Conservation (phyloP, 2,329 filamentous ascomycete genomes). For the Nigrograna mackinnonii region DNA sequence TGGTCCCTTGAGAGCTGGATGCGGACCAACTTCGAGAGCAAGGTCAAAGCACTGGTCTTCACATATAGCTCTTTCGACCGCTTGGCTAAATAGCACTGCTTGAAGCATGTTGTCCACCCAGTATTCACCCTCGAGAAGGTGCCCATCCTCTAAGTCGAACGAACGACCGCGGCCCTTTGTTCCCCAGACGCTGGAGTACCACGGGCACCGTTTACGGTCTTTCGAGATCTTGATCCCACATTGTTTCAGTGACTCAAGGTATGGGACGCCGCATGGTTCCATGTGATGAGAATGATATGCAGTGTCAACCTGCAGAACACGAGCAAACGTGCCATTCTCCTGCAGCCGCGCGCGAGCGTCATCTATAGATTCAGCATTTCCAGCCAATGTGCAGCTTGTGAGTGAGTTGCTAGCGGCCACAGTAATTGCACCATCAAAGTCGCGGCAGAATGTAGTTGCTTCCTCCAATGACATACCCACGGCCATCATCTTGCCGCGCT, state of each 20-base stretch:
- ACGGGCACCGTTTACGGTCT: not conserved
- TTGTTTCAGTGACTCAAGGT: not conserved
- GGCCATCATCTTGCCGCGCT: conserved; percentile 30
- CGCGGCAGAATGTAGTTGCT: not conserved
- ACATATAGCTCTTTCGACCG: conserved; percentile 43
- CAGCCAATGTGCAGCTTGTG: conserved; percentile 9
- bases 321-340: conserved; percentile 13
- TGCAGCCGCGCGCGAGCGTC: conserved; percentile 1
- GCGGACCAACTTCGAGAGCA: conserved; percentile 49
- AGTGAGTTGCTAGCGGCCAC: conserved; percentile 9
- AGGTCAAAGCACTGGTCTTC: conserved; percentile 29
- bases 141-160: conserved; percentile 5
- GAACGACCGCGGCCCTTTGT: not conserved
- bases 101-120: conserved; percentile 51
- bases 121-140: conserved; percentile 32
- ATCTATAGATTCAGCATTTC: conserved; percentile 16
- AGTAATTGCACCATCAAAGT: not conserved
- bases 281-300: conserved; percentile 18
- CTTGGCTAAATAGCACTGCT: conserved; percentile 44
- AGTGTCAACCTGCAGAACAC: conserved; percentile 11
- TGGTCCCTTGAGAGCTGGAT: conserved; percentile 47
- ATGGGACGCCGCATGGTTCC: not conserved
- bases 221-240: not conserved
- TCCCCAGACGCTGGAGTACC: conserved; percentile 6
- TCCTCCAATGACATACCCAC: conserved; percentile 9